Evolutionary conservation across 2,329 filamentous ascomycete species (phyloP), one percentile per base, ranked within the genome.

Genomic region (Aspergillus brunneoviolaceus): DNA sequence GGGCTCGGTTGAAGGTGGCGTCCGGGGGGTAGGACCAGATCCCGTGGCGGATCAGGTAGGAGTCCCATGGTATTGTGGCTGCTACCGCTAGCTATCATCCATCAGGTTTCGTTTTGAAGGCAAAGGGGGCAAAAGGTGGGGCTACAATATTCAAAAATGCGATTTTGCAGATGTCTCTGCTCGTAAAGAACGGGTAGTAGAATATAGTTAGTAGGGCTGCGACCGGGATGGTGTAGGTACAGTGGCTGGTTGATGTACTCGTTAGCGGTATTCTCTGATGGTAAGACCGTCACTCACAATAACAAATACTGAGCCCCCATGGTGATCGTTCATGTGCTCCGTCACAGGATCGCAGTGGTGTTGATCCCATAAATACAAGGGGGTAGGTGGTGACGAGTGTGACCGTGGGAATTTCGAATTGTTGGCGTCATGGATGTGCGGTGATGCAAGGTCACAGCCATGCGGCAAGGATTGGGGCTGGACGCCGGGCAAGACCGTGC

Each of bases 51-150:
- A 92, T 89, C 47, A 92, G 81, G 72, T 90, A 90, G 9, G 88
- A 89, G 68, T 92, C 89, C 89, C 89, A 92, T 33, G 89, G 89
- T 27, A 88, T 86, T 0, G 89, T 91, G 4, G 88, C 84, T 27
- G 81, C 68, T 51, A 92, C 85, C 21, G 89, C 88, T 64, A 90
- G 81, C 77, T 82, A 60, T 42, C 5, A 5, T 47, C 7, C 6
- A 9, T 7, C 11, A 5, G 27, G 9, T 3, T 29, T 39, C 12
- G 33, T 14, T 14, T 4, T 31, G 6, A 3, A 3, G 2, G 12
- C 3, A 3, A 21, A 14, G 5, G 4, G 11, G 2, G 10, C 3
- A 4, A 4, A 4, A 5, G 12, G 6, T 12, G 25, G 35, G 5
- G 10, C 16, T 72, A 81, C 80, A 21, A 80, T 76, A 60, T 89